These are phyloP conservation scores for Jasminum sambac DNA, from an alignment of 257 asterid species.

Conservation along the genomic window DNA sequence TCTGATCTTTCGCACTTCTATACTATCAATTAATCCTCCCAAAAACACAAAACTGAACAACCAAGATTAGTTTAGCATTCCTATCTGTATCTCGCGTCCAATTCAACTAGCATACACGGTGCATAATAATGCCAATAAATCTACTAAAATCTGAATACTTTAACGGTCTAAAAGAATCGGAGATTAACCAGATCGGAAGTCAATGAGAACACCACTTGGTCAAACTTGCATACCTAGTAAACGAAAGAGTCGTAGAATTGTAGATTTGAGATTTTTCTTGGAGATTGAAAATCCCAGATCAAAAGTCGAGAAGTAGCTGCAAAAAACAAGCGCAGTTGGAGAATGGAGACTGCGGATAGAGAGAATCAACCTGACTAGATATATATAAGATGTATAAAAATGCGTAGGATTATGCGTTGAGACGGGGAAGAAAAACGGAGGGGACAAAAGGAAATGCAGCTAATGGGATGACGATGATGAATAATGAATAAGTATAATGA, in stretches of 20 bases:
- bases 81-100: not conserved
- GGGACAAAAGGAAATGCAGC: not conserved
- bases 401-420: not conserved
- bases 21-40: not conserved
- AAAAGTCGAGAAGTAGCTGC: not conserved
- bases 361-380: not conserved
- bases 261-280: not conserved
- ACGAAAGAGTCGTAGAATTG: not conserved
- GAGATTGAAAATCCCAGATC: not conserved
- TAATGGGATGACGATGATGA: not conserved
- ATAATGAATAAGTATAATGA: not conserved
- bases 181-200: not conserved
- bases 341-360: not conserved
- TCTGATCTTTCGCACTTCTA: not conserved
- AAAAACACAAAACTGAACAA: not conserved
- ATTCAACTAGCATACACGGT: not conserved
- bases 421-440: not conserved
- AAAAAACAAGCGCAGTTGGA: not conserved
- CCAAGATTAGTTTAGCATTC: not conserved
- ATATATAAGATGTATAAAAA: not conserved
- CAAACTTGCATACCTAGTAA: conserved; percentile 5
- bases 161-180: not conserved
- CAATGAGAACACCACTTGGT: not conserved
- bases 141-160: not conserved
- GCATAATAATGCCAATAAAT: not conserved